Conservation (phyloP, 73 alveolate genomes). For the Stentor roeselii region DNA sequence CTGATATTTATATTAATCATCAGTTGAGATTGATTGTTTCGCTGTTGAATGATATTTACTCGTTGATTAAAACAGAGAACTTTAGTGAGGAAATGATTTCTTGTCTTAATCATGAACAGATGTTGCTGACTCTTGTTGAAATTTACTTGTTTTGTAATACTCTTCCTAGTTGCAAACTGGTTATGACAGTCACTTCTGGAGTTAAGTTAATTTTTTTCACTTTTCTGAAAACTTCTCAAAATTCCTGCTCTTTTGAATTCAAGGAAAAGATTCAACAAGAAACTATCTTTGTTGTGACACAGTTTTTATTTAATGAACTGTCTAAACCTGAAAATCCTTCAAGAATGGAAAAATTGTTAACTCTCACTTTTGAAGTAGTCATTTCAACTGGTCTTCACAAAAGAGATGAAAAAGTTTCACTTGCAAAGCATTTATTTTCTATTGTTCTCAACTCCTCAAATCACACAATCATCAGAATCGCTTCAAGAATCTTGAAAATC, state of each 20-base stretch:
- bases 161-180: neutral
- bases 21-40: slow-evolving; percentile 11
- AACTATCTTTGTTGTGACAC: neutral
- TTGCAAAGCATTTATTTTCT: neutral
- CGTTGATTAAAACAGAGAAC: neutral
- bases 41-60: neutral
- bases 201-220: neutral
- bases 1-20: neutral
- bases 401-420: neutral
- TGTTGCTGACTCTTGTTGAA: neutral
- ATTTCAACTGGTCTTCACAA: neutral
- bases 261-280: slow-evolving; percentile 7
- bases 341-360: neutral
- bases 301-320: neutral
- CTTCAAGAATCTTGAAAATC: neutral
- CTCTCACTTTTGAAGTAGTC: neutral
- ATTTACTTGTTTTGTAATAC: neutral
- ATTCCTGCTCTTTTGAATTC: neutral
- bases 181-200: neutral
- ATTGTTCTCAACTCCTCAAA: slow-evolving; percentile 1
- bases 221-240: neutral
- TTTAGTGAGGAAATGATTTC: neutral
- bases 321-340: neutral
- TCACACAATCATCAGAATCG: slow-evolving; percentile 1
- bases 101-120: neutral